Conservation (phyloP, 2,329 filamentous ascomycete species). For the Stagonosporopsis rhizophila region DNA sequence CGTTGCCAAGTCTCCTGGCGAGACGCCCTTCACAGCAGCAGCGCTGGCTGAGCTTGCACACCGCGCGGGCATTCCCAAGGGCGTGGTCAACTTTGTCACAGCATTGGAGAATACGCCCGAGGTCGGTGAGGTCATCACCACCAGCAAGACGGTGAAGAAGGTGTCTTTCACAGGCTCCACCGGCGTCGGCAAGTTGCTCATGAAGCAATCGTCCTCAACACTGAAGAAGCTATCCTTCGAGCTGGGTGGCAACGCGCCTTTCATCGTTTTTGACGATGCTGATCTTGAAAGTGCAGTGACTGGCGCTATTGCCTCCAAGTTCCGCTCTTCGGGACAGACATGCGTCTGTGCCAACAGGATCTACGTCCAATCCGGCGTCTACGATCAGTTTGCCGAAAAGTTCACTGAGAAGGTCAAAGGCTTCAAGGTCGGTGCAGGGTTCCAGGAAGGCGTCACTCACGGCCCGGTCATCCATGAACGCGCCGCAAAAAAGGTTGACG, state of each 20-base stretch:
- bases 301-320: conserved; percentile 86
- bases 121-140: conserved; percentile 79
- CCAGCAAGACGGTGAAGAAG: conserved; percentile 79
- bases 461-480: conserved; percentile 86
- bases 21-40: conserved; percentile 90
- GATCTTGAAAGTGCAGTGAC: conserved; percentile 84
- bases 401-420: conserved; percentile 74
- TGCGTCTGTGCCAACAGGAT: conserved; percentile 83
- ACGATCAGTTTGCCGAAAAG: conserved; percentile 73
- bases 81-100: conserved; percentile 90
- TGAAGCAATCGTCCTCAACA: conserved; percentile 86
- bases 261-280: conserved; percentile 96
- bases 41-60: conserved; percentile 86
- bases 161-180: conserved; percentile 89
- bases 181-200: conserved; percentile 74
- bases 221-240: conserved; percentile 89
- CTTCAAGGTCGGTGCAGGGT: conserved; percentile 80
- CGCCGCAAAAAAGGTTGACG: conserved; percentile 58
- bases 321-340: conserved; percentile 93
- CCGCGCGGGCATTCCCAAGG: conserved; percentile 86
- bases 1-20: conserved; percentile 87
- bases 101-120: conserved; percentile 78
- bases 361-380: conserved; percentile 79
- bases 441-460: conserved; percentile 73
- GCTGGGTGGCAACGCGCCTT: conserved; percentile 92